A percentile compares a stretch with the other conserved stretches of the same genome.
phyloP scores from a whole-genome alignment of 2,329 filamentous ascomycete species.

The Dothiorella sarmentorum region DNA sequence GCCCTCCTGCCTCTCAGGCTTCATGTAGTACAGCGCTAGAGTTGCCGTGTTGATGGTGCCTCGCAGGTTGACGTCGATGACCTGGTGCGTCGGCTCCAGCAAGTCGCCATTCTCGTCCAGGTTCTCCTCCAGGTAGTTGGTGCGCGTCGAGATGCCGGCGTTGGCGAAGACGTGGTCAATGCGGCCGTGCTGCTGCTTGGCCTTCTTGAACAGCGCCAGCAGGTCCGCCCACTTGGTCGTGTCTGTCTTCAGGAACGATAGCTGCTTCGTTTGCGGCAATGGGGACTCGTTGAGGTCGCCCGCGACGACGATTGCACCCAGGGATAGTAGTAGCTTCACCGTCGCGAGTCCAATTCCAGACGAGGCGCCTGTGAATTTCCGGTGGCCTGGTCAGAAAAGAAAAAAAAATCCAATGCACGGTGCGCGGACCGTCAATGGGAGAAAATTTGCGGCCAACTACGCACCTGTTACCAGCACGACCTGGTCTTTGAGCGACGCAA shows the following conservation, averaged over 20 bases:
- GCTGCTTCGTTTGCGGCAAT: slow-evolving; percentile 27
- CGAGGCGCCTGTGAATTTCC: slow-evolving; percentile 47
- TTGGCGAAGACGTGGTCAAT: slow-evolving; percentile 47
- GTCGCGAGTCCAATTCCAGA: slow-evolving; percentile 61
- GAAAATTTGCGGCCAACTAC: background rate
- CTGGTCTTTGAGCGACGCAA: slow-evolving; percentile 46
- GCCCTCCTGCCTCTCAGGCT: slow-evolving; percentile 35
- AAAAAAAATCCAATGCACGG: too few species aligned
- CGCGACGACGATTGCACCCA: slow-evolving; percentile 55
- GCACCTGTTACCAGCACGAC: slow-evolving; percentile 53
- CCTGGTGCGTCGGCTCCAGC: slow-evolving; percentile 26
- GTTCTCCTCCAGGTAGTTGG: slow-evolving; percentile 28
- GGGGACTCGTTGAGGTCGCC: slow-evolving; percentile 50
- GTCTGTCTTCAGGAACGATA: slow-evolving; percentile 23
- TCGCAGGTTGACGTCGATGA: slow-evolving; percentile 47
- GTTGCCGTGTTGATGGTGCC: slow-evolving; percentile 50
- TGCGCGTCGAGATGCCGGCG: slow-evolving; percentile 27
- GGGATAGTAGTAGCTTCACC: slow-evolving; percentile 48
- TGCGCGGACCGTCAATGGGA: background rate
- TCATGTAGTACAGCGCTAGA: slow-evolving; percentile 50
- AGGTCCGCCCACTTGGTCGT: slow-evolving; percentile 49
- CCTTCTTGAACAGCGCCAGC: slow-evolving; percentile 50
- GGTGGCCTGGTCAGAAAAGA: background rate
- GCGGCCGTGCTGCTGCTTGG: slow-evolving; percentile 40
- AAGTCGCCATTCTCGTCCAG: slow-evolving; percentile 30